Percentiles rank a stretch among this genome's conserved stretches.
phyloP scores from a whole-genome alignment of 2,329 filamentous ascomycete genomes.

The Pseudopithomyces maydicus region DNA sequence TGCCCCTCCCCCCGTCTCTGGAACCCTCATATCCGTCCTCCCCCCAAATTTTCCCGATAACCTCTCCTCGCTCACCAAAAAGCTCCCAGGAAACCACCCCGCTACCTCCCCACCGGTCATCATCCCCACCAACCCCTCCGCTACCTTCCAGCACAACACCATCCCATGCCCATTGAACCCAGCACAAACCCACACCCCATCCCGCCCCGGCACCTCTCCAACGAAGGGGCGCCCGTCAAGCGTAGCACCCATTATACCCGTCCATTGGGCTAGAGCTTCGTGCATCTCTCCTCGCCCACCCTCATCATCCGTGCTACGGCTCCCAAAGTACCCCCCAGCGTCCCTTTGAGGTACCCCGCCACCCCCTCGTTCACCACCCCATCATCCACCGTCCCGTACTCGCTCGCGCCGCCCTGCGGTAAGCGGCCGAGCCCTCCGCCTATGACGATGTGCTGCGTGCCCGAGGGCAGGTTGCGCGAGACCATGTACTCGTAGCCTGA shows the following conservation, averaged over 20 bases:
- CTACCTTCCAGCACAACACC: constrained; percentile 66
- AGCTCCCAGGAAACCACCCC: constrained; percentile 61
- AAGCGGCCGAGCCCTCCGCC: constrained; percentile 61
- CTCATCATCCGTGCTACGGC: constrained; percentile 31
- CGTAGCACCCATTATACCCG: constrained; percentile 59
- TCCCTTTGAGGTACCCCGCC: constrained; percentile 53
- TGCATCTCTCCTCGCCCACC: constrained; percentile 25
- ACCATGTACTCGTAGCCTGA: constrained; percentile 72
- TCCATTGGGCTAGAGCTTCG: constrained; percentile 49
- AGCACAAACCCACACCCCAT: constrained; percentile 60
- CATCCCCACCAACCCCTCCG: constrained; percentile 63
- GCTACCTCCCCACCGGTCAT: constrained; percentile 46
- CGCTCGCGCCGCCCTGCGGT: constrained; percentile 49
- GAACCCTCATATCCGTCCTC: constrained; percentile 28
- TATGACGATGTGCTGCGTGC: constrained; percentile 62
- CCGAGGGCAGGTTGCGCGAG: constrained; percentile 49
- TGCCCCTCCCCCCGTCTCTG: constrained; percentile 1
- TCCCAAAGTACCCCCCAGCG: constrained; percentile 59
- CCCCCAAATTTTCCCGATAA: constrained; percentile 37
- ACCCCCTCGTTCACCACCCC: constrained; percentile 56
- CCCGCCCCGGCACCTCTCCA: constrained; percentile 47
- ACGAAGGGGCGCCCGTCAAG: constrained; percentile 57
- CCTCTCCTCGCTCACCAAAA: constrained; percentile 55
- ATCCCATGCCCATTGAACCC: constrained; percentile 71
- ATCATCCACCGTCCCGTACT: constrained; percentile 65